phyloP scores from a whole-genome alignment of 2,329 filamentous ascomycete genomes.

The Hortaea sp. region DNA sequence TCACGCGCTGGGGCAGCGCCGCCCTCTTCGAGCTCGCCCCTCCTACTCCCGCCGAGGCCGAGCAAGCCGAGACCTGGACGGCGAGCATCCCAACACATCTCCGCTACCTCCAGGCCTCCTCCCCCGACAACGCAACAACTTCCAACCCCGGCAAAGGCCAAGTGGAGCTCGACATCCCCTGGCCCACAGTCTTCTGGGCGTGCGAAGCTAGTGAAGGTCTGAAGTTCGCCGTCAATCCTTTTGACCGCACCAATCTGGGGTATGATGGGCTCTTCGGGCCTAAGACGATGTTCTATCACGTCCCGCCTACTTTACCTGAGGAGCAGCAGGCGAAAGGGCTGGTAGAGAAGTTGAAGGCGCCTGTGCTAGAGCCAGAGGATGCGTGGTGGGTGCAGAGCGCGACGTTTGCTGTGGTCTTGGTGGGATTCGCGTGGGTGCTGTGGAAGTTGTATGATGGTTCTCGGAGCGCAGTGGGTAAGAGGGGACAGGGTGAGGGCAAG shows the following conservation, averaged over 20 bases:
- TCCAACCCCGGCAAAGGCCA: slow-evolving; percentile 33
- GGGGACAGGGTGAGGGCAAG: slow-evolving; percentile 1
- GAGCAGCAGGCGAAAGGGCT: slow-evolving; percentile 2
- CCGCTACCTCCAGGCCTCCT: slow-evolving; percentile 56
- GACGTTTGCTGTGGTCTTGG: slow-evolving; percentile 32
- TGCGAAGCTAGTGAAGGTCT: slow-evolving; percentile 56
- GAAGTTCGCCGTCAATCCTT: slow-evolving; percentile 68
- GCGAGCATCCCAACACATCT: slow-evolving; percentile 72
- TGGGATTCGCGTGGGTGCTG: slow-evolving; percentile 36
- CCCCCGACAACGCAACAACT: slow-evolving; percentile 30
- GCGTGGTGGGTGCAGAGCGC: slow-evolving; percentile 27
- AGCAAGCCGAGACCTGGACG: slow-evolving; percentile 40
- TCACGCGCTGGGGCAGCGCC: slow-evolving; percentile 67
- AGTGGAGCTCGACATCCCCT: slow-evolving; percentile 52
- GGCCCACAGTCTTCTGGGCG: slow-evolving; percentile 84
- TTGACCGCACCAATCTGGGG: slow-evolving; percentile 74
- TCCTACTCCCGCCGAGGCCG: slow-evolving; percentile 5
- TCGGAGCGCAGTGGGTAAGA: slow-evolving; percentile 1
- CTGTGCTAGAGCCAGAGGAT: slow-evolving; percentile 30
- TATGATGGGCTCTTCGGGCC: slow-evolving; percentile 73
- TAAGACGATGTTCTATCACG: slow-evolving; percentile 74
- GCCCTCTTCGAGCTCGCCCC: slow-evolving; percentile 62
- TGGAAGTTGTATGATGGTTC: slow-evolving; percentile 26
- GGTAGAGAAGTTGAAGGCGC: slow-evolving; percentile 30
- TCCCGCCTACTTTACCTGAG: slow-evolving; percentile 22